Conservation (phyloP, 805 yeast genomes). For the Sugiyamaella smithiae region DNA sequence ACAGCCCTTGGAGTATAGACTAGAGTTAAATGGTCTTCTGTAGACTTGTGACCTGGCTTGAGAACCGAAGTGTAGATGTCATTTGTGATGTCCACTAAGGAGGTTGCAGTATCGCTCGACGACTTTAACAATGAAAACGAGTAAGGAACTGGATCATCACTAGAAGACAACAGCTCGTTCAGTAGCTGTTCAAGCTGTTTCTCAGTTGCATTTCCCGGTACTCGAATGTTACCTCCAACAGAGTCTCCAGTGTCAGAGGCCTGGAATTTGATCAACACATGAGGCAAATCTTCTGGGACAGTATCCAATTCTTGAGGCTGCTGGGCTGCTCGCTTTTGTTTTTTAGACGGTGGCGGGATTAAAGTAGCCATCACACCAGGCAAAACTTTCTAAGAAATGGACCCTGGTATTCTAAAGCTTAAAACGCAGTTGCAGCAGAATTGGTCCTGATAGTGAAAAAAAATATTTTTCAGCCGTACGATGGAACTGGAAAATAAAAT, state of each 20-base stretch:
- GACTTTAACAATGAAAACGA: constrained; percentile 65
- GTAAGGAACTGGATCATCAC: constrained; percentile 86
- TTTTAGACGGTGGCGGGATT: constrained; percentile 90
- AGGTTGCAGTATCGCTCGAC: constrained; percentile 34
- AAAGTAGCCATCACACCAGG: constrained; percentile 89
- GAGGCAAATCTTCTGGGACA: constrained; percentile 76
- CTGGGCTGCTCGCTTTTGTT: constrained; percentile 80
- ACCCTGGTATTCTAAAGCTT: too few relatives aligned
- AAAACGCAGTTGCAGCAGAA: constrained; percentile 42
- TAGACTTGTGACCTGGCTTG: constrained; percentile 80
- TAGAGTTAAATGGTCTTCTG: constrained; percentile 89
- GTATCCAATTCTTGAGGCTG: constrained; percentile 70
- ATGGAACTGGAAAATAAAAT: neutral
- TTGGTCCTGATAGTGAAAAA: neutral
- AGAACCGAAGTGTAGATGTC: constrained; percentile 77
- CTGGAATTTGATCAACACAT: constrained; percentile 83
- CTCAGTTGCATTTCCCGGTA: constrained; percentile 85
- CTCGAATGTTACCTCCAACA: constrained; percentile 80
- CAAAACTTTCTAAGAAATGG: too few relatives aligned
- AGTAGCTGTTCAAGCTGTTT: constrained; percentile 83
- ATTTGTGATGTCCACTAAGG: constrained; percentile 68
- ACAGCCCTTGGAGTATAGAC: constrained; percentile 94
- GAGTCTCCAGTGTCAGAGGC: constrained; percentile 91
- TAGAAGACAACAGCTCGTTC: constrained; percentile 63
- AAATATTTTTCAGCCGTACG: constrained; percentile 2